phyloP scores from a whole-genome alignment of 2,329 filamentous ascomycete genomes.

The Sphaerulina musiva region DNA sequence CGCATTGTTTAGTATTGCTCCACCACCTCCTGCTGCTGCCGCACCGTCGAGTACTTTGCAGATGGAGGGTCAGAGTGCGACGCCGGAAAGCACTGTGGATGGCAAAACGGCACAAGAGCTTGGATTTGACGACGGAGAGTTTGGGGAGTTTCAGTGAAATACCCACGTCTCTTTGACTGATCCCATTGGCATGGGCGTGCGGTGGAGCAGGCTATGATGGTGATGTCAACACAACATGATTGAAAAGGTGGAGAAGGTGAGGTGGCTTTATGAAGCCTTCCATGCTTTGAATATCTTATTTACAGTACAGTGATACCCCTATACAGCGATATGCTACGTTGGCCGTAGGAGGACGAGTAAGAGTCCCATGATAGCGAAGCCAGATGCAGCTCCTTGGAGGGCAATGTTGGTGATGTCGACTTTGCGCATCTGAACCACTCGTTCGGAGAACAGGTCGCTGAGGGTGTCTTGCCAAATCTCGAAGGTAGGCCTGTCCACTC shows the following conservation, averaged over 20 bases:
- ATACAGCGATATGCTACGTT: constrained; percentile 20
- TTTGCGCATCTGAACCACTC: constrained; percentile 40
- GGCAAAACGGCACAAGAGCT: constrained; percentile 51
- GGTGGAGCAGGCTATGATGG: no score
- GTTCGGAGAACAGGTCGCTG: constrained; percentile 39
- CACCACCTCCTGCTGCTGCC: constrained; percentile 60
- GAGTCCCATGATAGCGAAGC: constrained; percentile 34
- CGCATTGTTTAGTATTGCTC: constrained; percentile 65
- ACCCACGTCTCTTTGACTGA: background rate
- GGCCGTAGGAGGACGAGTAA: constrained; percentile 32
- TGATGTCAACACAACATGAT: no score
- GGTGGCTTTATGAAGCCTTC: background rate
- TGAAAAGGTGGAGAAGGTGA: no score
- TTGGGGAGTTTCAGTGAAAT: constrained; percentile 66
- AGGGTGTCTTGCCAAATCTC: constrained; percentile 21
- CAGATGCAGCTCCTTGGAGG: constrained; percentile 41
- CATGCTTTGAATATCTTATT: background rate
- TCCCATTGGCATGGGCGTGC: background rate
- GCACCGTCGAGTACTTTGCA: constrained; percentile 24
- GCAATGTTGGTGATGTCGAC: constrained; percentile 43
- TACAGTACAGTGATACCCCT: constrained; percentile 5
- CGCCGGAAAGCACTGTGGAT: constrained; percentile 52
- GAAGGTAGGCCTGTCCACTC: constrained; percentile 6
- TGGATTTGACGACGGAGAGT: constrained; percentile 81
- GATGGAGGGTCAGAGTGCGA: constrained; percentile 47